phyloP scores from a whole-genome alignment of 148 eudicot genomes.

The Suaeda aralocaspica region DNA sequence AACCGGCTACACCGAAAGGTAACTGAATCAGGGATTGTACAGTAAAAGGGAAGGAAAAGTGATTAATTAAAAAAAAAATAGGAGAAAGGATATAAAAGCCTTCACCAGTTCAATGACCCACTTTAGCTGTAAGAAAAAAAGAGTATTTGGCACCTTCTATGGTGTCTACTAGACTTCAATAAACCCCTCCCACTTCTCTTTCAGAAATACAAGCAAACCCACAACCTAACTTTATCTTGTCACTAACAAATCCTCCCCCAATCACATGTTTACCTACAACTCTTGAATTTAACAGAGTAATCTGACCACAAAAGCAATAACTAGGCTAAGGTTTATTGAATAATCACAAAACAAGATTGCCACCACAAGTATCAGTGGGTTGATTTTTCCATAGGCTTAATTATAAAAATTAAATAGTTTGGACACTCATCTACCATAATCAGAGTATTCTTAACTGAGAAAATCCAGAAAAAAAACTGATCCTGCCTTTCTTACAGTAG shows the following conservation, averaged over 20 bases:
- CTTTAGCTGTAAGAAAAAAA: too few relatives aligned
- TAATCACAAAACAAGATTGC: background rate
- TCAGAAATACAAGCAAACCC: too few relatives aligned
- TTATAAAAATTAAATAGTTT: background rate
- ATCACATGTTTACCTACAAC: background rate
- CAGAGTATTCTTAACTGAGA: background rate
- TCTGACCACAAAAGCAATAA: background rate
- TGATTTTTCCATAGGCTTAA: background rate
- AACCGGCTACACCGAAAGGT: too few relatives aligned
- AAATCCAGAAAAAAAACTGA: background rate
- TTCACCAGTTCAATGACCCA: too few relatives aligned
- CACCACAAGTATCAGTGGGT: background rate
- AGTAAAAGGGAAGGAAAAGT: too few relatives aligned
- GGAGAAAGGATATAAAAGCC: too few relatives aligned
- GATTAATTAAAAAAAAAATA: too few relatives aligned
- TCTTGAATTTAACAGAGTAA: too few relatives aligned
- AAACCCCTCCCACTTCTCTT: too few relatives aligned
- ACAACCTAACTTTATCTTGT: background rate
- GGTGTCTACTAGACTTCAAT: too few relatives aligned
- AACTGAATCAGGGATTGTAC: too few relatives aligned
- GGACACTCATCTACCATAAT: background rate
- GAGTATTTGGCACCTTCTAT: too few relatives aligned
- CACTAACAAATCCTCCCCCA: background rate
- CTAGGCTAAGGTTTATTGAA: background rate
- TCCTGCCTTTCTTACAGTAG: background rate